These are phyloP conservation scores for Rickenella mellea DNA, from an alignment of 768 basidiomycete genomes.

Conservation along the genomic window DNA sequence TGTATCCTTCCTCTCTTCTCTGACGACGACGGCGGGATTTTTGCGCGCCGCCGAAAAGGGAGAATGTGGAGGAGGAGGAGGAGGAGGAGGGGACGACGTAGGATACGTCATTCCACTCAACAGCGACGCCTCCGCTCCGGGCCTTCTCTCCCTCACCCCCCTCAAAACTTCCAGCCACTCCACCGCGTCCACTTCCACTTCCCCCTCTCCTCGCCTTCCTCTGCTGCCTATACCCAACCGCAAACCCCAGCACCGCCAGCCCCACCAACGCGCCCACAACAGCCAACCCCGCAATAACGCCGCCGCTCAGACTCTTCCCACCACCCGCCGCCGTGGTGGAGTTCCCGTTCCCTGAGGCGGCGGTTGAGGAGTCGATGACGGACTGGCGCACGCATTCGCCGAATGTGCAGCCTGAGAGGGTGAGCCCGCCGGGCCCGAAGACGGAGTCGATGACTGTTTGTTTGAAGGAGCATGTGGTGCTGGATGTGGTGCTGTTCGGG, in stretches of 20 bases:
- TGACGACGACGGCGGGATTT: conserved; percentile 4
- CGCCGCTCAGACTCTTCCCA: conserved; percentile 46
- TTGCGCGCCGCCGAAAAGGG: conserved; percentile 6
- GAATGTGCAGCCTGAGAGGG: conserved; percentile 63
- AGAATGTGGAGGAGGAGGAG: no score
- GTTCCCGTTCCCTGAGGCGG: conserved; percentile 13
- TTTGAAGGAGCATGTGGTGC: conserved; percentile 66
- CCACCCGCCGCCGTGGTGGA: conserved; percentile 17
- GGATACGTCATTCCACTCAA: conserved; percentile 61
- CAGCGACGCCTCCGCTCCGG: conserved; percentile 42
- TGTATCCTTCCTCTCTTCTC: conserved; percentile 8
- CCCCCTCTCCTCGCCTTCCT: conserved; percentile 45
- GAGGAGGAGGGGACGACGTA: conserved; percentile 41
- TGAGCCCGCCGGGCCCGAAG: conserved; percentile 70
- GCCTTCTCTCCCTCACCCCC: no score
- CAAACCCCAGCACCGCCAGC: conserved; percentile 47
- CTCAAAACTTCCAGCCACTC: no score
- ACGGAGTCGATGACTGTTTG: conserved; percentile 55
- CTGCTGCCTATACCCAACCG: conserved; percentile 54
- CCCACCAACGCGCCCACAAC: conserved; percentile 65
- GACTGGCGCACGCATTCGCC: conserved; percentile 86
- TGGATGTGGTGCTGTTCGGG: conserved; percentile 30
- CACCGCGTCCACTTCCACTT: conserved; percentile 20
- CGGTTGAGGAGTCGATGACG: conserved; percentile 51
- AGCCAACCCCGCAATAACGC: conserved; percentile 86